These are phyloP conservation scores for Aspergillus sojae DNA, from an alignment of 2,329 filamentous ascomycete genomes.

Conservation along the genomic window DNA sequence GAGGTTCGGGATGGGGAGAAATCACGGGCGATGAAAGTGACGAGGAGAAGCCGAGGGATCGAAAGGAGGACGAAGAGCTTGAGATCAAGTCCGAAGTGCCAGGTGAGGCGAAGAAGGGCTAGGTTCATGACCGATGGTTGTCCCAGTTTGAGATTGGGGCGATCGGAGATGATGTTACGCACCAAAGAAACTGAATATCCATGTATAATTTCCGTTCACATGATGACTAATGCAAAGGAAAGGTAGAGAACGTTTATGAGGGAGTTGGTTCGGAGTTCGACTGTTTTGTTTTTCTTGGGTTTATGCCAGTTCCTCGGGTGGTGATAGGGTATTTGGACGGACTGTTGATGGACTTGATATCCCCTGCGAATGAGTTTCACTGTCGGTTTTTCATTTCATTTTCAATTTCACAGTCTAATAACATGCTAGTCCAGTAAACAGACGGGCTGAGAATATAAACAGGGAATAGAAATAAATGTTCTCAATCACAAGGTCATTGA, in stretches of 20 bases:
- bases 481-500: background rate
- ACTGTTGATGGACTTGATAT: background rate
- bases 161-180: conserved; percentile 5
- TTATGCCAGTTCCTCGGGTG: background rate
- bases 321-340: background rate
- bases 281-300: background rate
- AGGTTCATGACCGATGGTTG: background rate
- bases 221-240: background rate
- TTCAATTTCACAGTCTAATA: background rate
- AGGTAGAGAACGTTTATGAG: background rate
- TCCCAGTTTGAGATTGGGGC: background rate
- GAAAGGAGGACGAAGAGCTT: conserved; percentile 7
- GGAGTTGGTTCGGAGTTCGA: background rate
- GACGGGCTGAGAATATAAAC: background rate
- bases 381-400: conserved; percentile 12
- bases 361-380: conserved; percentile 11
- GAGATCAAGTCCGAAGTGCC: background rate
- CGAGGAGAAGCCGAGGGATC: conserved; percentile 29
- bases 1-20: conserved; percentile 50
- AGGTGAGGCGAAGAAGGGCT: background rate
- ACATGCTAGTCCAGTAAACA: background rate
- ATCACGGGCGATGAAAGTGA: conserved; percentile 43
- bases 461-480: background rate
- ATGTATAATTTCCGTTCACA: conserved; percentile 3
- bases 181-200: background rate